These are phyloP conservation scores for Penicillium sp. DNA, from an alignment of 2,329 filamentous ascomycete species.

Conservation along the genomic window DNA sequence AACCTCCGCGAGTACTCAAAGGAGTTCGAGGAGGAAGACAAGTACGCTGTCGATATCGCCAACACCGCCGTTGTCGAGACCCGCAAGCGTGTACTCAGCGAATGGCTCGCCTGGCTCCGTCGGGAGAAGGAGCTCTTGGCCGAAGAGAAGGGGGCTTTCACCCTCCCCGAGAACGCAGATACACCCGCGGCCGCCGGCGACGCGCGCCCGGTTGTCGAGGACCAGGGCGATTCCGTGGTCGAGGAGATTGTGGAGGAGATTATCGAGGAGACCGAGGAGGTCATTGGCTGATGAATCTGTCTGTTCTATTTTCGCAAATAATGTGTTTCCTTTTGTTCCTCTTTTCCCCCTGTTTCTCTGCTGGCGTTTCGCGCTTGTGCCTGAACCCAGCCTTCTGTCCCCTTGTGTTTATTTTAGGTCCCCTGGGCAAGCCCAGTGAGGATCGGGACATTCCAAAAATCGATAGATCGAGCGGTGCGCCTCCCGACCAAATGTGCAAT, in stretches of 20 bases:
- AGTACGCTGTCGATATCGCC: conserved; percentile 86
- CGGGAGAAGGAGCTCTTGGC: conserved; percentile 67
- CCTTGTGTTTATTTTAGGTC: conserved; percentile 27
- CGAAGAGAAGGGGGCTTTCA: conserved; percentile 67
- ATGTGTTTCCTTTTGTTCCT: conserved; percentile 28
- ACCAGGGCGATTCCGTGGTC: conserved; percentile 71
- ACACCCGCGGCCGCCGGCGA: conserved; percentile 53
- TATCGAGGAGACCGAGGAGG: conserved; percentile 78
- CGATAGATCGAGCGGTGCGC: conserved; percentile 24
- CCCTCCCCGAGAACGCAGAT: conserved; percentile 63
- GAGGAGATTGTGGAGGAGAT: conserved; percentile 89
- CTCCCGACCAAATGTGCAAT: conserved; percentile 25
- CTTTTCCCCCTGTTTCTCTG: conserved; percentile 22
- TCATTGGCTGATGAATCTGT: conserved; percentile 45
- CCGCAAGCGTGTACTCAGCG: conserved; percentile 74
- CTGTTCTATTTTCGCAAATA: conserved; percentile 28
- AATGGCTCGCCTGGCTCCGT: conserved; percentile 85
- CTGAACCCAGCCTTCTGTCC: conserved; percentile 25
- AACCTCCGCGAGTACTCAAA: conserved; percentile 96
- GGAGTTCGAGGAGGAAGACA: conserved; percentile 91
- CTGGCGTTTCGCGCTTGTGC: conserved; percentile 22
- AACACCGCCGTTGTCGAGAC: conserved; percentile 91
- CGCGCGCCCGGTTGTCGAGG: conserved; percentile 56
- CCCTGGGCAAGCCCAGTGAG: conserved; percentile 18
- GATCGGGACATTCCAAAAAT: conserved; percentile 26